These are phyloP conservation scores for Citeromyces nyonsensis DNA, from an alignment of 805 yeast genomes.

Conservation along the genomic window DNA sequence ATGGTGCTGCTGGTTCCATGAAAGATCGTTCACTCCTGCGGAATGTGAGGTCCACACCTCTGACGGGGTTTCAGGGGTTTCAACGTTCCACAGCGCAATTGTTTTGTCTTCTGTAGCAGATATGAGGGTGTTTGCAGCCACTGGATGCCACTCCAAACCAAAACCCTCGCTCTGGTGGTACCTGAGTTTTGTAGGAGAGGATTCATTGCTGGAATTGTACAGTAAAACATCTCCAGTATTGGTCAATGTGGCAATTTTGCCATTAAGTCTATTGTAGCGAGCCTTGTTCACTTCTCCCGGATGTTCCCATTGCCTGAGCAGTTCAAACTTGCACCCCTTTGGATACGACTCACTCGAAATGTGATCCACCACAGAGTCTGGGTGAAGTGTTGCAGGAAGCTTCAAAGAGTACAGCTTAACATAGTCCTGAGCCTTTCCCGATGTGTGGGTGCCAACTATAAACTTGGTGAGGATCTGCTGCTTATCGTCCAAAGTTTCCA, in stretches of 20 bases:
- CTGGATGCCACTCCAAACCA: slow-evolving; percentile 53
- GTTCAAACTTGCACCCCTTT: slow-evolving; percentile 22
- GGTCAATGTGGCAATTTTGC: slow-evolving; percentile 37
- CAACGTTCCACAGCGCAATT: slow-evolving; percentile 58
- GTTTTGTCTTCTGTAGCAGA: slow-evolving; percentile 55
- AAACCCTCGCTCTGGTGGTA: slow-evolving; percentile 55
- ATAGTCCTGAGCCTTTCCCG: slow-evolving; percentile 22
- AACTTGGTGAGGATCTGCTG: slow-evolving; percentile 17
- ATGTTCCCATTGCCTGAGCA: slow-evolving; percentile 37
- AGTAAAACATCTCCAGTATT: slow-evolving; percentile 32
- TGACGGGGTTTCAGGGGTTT: slow-evolving; percentile 20
- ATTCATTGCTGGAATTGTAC: slow-evolving; percentile 15
- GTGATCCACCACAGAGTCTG: slow-evolving; percentile 2
- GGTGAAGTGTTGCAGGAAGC: slow-evolving; percentile 30
- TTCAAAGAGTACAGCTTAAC: slow-evolving; percentile 26
- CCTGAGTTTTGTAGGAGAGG: slow-evolving; percentile 16
- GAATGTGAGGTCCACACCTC: slow-evolving; percentile 31
- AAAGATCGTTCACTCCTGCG: slow-evolving; percentile 51
- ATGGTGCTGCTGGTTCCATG: slow-evolving; percentile 31
- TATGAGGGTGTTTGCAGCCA: slow-evolving; percentile 24
- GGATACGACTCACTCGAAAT: slow-evolving; percentile 10
- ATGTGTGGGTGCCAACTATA: slow-evolving; percentile 29
- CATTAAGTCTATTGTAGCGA: slow-evolving; percentile 31
- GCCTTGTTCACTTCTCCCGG: slow-evolving; percentile 55
- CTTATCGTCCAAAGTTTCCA: slow-evolving; percentile 3